Base-by-base conservation (phyloP, 805 yeast species). In the Starmera pachycereana region DNA sequence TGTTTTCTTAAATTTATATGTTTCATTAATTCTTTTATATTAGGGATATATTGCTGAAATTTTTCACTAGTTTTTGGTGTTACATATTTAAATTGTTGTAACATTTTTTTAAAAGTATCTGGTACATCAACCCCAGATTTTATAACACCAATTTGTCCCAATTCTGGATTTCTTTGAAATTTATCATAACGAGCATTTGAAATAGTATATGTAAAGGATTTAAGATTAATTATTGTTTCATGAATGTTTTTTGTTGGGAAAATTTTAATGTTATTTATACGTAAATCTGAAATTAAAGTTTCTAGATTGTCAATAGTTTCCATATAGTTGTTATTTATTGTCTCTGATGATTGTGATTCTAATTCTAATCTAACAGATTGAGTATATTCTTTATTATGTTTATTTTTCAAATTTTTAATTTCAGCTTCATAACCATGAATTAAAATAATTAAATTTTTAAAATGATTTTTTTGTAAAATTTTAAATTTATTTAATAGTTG, bases 21-120 rank as follows among this genome's bases (percentile, higher is more conserved):
- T 36, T 46, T 38, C 16, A 44, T 46, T 27, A 66, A 35, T 1
- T 50, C 34, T 40, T 46, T 61, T 19, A 78, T 56, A 8, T 65
- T 61, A 3, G 65, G 59, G 46, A 71, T 71, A 33, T 58, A 60
- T 12, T 60, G 50, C 28, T 61, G 57, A 3, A 80, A 58, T 16
- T 66, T 61, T 36, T 69, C 68, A 0, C 78, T 72, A 40, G 69
- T 70, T 3, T 67, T 53, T 9, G 65, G 68, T 3, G 83, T 78
- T 69, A 81, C 68, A 45, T 68, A 62, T 40, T 74, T 76, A 46
- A 82, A 68, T 41, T 79, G 80, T 38, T 70, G 66, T 25, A 81
- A 46, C 40, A 77, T 66, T 46, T 71, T 71, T 5, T 66, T 45
- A 47, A 66, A 71, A 0, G 77, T 68, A 34, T 72, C 73, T 19